Base-by-base conservation (phyloP, 2,329 filamentous ascomycete genomes). In the Curvularia sp. region DNA sequence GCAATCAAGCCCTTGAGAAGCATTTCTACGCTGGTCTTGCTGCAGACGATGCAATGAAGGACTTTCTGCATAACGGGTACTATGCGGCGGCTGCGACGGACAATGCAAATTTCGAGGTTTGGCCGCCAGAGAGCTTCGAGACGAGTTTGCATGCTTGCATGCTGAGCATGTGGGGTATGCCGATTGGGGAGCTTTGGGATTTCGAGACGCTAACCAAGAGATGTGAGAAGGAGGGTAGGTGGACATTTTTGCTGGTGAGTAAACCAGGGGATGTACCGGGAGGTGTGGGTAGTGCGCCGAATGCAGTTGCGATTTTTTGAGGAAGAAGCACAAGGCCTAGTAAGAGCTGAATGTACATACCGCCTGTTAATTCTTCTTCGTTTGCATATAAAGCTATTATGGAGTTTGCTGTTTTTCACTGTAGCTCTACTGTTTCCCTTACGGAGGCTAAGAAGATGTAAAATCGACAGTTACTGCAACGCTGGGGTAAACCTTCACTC, bases 11-110 rank as follows among this genome's bases (percentile, higher is more conserved):
- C 3, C 7, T 60, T 9, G 51, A 63, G 19, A 25, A 63, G 18
- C 66, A 74, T 18, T 57, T 69, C 3, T 70, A 68, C 23, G 66
- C 77, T 64, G 72, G 83, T 77, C 85, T 97, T 95, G 87, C 96
- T 92, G 79, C 92, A 89, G 80, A 90, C 84, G 76, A 97, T 87
- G 71, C 93, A 85, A 73, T 93, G 94, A 78, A 90, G 86, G 78
- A 97, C 81, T 86, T 97, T 89, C 66, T 93, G 93, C 80, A 91
- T 88, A 90, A 97, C 47, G 58, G 47, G 0, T 68, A 69, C 48
- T 69, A 66, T 30, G 62, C 69, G 3, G 73, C 74, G 18, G 72
- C 69, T 13, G 74, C 67, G 18, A 64, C 66, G 1, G 74, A 80
- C 52, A 66, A 73, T 5, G 74, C 64, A 27, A 75, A 73, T 4